These are phyloP conservation scores for Colletotrichum liriopes DNA, from an alignment of 2,329 filamentous ascomycete species.

Conservation along the genomic window DNA sequence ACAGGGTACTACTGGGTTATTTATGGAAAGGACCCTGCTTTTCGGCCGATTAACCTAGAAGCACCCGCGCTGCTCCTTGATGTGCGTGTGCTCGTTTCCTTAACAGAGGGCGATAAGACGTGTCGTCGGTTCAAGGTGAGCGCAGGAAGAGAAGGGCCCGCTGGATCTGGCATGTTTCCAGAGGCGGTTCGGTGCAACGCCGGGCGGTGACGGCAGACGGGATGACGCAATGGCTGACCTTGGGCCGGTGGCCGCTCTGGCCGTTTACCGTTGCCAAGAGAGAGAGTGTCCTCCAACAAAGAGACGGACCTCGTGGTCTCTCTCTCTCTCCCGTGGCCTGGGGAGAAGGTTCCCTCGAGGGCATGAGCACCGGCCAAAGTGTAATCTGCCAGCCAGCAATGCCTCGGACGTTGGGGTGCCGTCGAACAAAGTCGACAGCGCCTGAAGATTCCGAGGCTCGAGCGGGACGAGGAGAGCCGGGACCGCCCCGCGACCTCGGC, in stretches of 20 bases:
- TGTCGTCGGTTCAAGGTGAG: constrained; percentile 21
- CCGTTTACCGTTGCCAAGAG: constrained; percentile 9
- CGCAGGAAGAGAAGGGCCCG: neutral
- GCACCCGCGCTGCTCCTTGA: neutral
- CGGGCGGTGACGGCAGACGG: neutral
- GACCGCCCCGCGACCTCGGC: constrained; percentile 6
- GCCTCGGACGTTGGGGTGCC: neutral
- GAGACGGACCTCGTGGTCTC: neutral
- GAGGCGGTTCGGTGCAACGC: constrained; percentile 10
- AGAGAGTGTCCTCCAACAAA: neutral
- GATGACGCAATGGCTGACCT: constrained; percentile 5
- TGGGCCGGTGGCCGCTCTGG: neutral
- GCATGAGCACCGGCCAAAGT: neutral
- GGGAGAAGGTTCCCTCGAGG: neutral
- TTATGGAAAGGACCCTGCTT: constrained; percentile 39
- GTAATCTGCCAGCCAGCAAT: neutral
- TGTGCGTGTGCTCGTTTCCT: neutral
- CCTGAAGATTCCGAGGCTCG: neutral
- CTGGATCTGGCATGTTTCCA: constrained; percentile 21
- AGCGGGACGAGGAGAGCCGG: neutral
- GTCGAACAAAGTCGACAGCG: neutral
- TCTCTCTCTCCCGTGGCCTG: too few relatives aligned
- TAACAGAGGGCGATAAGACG: neutral
- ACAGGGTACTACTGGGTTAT: constrained; percentile 14
- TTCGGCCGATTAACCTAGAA: neutral